Evolutionary conservation across 1,139 yeast genomes (phyloP).

Genomic region (Sugiyamaella neomexicana): DNA sequence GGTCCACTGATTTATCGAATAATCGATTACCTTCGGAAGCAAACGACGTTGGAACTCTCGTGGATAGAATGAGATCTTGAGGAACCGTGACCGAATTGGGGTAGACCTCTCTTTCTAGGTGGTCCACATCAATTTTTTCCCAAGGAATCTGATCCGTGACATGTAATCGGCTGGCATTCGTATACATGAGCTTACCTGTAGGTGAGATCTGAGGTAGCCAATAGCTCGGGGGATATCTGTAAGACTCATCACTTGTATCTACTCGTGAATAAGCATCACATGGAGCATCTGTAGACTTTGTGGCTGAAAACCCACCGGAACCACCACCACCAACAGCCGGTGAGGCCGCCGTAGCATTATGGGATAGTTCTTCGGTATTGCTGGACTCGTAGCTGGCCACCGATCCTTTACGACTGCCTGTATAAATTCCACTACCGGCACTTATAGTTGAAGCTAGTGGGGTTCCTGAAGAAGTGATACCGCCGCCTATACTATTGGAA

Average conservation of each 20-base stretch:
- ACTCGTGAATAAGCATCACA: constrained; percentile 26
- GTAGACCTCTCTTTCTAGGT: constrained; percentile 13
- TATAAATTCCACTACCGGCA: constrained; percentile 6
- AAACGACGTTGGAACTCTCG: constrained; percentile 7
- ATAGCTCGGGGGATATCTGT: constrained; percentile 26
- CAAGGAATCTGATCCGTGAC: constrained; percentile 32
- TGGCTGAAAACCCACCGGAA: constrained; percentile 13
- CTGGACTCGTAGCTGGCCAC: constrained; percentile 25
- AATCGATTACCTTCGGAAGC: constrained; percentile 15
- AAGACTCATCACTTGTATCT: constrained; percentile 23
- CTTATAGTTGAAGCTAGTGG: constrained; percentile 5
- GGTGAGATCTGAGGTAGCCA: constrained; percentile 38
- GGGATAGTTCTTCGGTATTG: constrained; percentile 9
- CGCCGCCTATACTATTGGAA: constrained; percentile 1
- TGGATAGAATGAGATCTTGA: constrained; percentile 13
- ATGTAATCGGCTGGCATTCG: constrained; percentile 31
- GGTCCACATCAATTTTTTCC: constrained; percentile 21
- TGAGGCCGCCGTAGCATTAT: constrained; percentile 12
- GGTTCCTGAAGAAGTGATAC: background rate
- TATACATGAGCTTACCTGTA: constrained; percentile 34
- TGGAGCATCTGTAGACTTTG: constrained; percentile 15
- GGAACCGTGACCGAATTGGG: constrained; percentile 19
- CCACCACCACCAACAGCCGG: no score
- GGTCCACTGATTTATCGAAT: constrained; percentile 22
- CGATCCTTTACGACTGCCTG: constrained; percentile 42